These are phyloP conservation scores for Wickerhamomyces mucosus DNA, from an alignment of 805 yeast species.

Conservation along the genomic window DNA sequence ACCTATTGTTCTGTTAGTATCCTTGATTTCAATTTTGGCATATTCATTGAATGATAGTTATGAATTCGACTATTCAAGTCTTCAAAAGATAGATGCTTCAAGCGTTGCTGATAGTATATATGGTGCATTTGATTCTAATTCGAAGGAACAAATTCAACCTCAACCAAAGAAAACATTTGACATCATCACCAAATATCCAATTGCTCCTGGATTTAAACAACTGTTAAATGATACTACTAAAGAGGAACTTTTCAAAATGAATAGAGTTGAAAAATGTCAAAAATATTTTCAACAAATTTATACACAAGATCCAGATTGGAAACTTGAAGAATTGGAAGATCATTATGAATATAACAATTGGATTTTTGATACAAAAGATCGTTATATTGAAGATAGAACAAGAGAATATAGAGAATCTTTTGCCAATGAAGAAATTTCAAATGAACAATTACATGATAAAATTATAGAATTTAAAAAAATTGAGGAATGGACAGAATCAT, in stretches of 20 bases:
- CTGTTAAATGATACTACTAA: slow-evolving; percentile 9
- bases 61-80: too few species aligned
- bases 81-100: too few species aligned
- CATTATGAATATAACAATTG: slow-evolving; percentile 13
- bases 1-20: too few species aligned
- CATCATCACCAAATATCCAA: slow-evolving; percentile 17
- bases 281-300: slow-evolving; percentile 13
- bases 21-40: too few species aligned
- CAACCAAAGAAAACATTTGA: too few species aligned
- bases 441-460: slow-evolving; percentile 7
- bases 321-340: slow-evolving; percentile 12
- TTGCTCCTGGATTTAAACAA: slow-evolving; percentile 11
- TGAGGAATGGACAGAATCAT: slow-evolving; percentile 8
- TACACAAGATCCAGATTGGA: slow-evolving; percentile 17
- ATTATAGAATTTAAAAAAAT: slow-evolving; percentile 3
- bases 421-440: slow-evolving; percentile 7
- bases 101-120: too few species aligned
- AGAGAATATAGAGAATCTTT: slow-evolving; percentile 10
- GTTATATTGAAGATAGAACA: slow-evolving; percentile 10
- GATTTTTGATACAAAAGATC: slow-evolving; percentile 18
- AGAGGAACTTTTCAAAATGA: slow-evolving; percentile 9
- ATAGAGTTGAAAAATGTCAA: slow-evolving; percentile 11
- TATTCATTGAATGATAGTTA: too few species aligned
- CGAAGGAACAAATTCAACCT: too few species aligned
- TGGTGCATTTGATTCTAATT: too few species aligned